These are phyloP conservation scores for Forsythia viridissima DNA, from an alignment of 257 asterid genomes.

Conservation along the genomic window DNA sequence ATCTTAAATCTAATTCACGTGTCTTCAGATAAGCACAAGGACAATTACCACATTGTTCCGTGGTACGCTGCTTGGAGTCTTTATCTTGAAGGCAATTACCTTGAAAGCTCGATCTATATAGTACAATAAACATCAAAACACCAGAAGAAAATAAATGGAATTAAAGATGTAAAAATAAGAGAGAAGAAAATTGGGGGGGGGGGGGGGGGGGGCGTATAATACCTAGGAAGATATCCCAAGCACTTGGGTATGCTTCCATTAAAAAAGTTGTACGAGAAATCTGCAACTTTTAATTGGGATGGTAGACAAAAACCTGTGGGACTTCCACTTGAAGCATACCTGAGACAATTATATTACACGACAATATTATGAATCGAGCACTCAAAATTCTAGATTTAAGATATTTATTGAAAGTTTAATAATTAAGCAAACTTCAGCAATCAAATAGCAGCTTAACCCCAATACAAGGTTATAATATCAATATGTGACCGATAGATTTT, in stretches of 20 bases:
- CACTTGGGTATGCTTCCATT: constrained; percentile 80
- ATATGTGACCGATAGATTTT: neutral
- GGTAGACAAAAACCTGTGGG: constrained; percentile 68
- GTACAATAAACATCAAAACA: constrained; percentile 5
- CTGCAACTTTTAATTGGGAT: constrained; percentile 66
- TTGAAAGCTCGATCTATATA: constrained; percentile 49
- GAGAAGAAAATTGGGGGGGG: constrained; percentile 11
- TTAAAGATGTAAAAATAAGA: constrained; percentile 7
- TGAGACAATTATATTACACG: constrained; percentile 25
- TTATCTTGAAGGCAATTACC: constrained; percentile 64
- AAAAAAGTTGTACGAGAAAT: constrained; percentile 81
- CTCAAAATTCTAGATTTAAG: constrained; percentile 7
- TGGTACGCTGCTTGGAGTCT: constrained; percentile 52
- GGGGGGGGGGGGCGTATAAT: constrained; percentile 18
- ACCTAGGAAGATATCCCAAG: constrained; percentile 74
- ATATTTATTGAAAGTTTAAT: neutral
- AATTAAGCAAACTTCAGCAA: constrained; percentile 1
- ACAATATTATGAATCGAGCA: constrained; percentile 8
- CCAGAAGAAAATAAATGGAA: neutral
- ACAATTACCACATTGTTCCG: constrained; percentile 50
- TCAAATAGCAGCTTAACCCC: neutral
- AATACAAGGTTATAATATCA: neutral
- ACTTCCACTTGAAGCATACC: constrained; percentile 55
- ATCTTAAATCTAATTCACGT: neutral
- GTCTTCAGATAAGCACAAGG: neutral